Conservation (phyloP, 1,284 basidiomycete species). For the Neonothopanus nambi region DNA sequence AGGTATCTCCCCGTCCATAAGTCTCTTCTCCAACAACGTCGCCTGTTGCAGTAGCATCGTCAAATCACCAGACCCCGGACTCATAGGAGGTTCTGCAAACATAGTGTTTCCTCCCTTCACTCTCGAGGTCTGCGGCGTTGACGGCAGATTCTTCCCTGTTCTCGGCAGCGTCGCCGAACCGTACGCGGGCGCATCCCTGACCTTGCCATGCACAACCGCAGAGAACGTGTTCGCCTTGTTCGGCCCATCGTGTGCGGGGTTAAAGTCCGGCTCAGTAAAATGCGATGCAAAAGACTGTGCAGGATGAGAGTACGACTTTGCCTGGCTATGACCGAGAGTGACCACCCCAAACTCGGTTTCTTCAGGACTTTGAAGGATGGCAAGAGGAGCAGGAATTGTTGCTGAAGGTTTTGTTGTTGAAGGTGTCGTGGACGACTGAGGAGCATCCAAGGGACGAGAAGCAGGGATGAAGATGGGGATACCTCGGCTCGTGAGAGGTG, state of each 20-base stretch:
- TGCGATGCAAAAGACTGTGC: constrained; percentile 3
- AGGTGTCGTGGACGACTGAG: neutral
- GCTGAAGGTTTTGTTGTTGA: neutral
- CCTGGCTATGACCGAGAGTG: constrained; percentile 25
- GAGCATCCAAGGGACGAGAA: neutral
- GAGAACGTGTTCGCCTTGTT: constrained; percentile 36
- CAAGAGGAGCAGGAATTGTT: neutral
- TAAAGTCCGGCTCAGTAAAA: constrained; percentile 19
- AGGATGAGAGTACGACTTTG: constrained; percentile 20
- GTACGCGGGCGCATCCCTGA: constrained; percentile 30
- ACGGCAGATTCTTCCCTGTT: constrained; percentile 1
- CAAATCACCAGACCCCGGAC: constrained; percentile 47
- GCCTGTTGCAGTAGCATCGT: constrained; percentile 50
- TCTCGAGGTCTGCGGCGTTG: constrained; percentile 14
- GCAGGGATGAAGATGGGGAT: constrained; percentile 32
- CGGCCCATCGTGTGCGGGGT: neutral
- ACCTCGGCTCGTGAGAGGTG: constrained; percentile 34
- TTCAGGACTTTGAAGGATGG: constrained; percentile 9
- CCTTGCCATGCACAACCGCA: constrained; percentile 55
- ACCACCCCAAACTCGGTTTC: constrained; percentile 32
- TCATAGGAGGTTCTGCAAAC: constrained; percentile 35
- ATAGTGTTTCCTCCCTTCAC: constrained; percentile 8
- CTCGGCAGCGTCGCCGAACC: constrained; percentile 1
- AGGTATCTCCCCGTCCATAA: constrained; percentile 45
- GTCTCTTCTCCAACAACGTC: constrained; percentile 47